Base-by-base conservation (phyloP, 768 basidiomycete genomes). In the Russula sp. region DNA sequence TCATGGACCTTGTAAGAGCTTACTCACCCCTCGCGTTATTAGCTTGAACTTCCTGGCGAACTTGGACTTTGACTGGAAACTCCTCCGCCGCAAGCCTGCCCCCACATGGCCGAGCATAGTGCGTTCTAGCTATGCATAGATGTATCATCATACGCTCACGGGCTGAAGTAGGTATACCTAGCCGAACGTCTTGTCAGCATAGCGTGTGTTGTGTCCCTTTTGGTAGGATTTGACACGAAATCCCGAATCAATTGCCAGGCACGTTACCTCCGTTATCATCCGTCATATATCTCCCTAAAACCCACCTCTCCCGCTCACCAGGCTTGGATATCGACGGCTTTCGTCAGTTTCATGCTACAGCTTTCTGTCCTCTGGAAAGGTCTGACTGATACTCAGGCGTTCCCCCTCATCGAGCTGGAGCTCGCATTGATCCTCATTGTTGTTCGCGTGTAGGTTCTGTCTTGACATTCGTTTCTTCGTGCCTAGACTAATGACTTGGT, bases 41-140 rank as follows among this genome's bases (percentile, higher is more conserved):
- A 59, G 58, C 40, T 59, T 40, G 39, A 52, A 59, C 31, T 52
- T 59, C 32, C 2, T 59, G 8, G 20, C 27, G 11, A 59, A 59
- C 39, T 16, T 59, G 50, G 49, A 59, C 32, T 59, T 59, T 35
- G 58, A 59, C 58, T 40, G 58, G 58, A 52, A 20, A 14, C 40
- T 59, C 40, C 39, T 59, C 13, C 11, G 6, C 13, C 20, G 49
- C 11, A 32, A n/a, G 16, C 58, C 27, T 6, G 3, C 3, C 1
- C 13, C 6, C 4, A 52, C 14, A 42, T 59, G 58, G 58, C 50
- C 58, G 2, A 16, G 58, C 32, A 10, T 59, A 27, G 58, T 59
- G n/a, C 20, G 58, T 59, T 13, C 40, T n/a, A 4, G 13, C 55
- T 22, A 9, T 16, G 14, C 6, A 10, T 13, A 20, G 20, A 14